Evolutionary conservation across 495 filamentous ascomycete species (phyloP).

Genomic region (Penicillium silybi): DNA sequence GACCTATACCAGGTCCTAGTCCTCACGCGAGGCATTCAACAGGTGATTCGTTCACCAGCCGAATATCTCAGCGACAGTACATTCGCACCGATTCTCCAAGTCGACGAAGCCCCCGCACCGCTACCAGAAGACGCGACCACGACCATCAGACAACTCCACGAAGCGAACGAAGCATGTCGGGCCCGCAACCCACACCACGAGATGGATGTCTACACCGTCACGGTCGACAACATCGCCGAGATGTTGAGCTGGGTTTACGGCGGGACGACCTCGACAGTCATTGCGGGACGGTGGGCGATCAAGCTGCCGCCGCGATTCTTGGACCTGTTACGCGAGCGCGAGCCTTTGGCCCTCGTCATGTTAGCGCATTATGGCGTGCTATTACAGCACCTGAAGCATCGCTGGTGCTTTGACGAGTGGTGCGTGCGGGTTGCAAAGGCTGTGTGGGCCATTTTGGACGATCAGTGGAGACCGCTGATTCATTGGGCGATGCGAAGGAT

Average conservation of each 20-base stretch:
- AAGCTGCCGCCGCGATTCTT: constrained; percentile 48
- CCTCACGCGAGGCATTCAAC: constrained; percentile 42
- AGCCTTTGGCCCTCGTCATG: constrained; percentile 52
- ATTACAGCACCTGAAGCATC: constrained; percentile 35
- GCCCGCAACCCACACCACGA: constrained; percentile 30
- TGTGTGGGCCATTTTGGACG: constrained; percentile 36
- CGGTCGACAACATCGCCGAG: constrained; percentile 33
- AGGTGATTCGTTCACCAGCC: constrained; percentile 33
- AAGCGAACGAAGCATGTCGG: constrained; percentile 26
- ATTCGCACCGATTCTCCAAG: constrained; percentile 27
- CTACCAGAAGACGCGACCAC: constrained; percentile 19
- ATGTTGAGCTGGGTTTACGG: constrained; percentile 25
- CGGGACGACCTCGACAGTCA: constrained; percentile 24
- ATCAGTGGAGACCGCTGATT: constrained; percentile 34
- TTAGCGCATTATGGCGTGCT: constrained; percentile 46
- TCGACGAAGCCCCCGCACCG: constrained; percentile 20
- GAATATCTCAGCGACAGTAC: constrained; percentile 24
- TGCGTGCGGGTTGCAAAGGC: constrained; percentile 30
- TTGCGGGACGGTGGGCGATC: constrained; percentile 44
- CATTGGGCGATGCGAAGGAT: constrained; percentile 34
- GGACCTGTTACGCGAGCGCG: constrained; percentile 44
- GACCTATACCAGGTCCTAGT: constrained; percentile 43
- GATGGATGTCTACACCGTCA: constrained; percentile 25
- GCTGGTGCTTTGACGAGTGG: constrained; percentile 50
- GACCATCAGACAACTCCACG: constrained; percentile 23